Percentiles rank a stretch among this genome's conserved stretches.
phyloP scores from a whole-genome alignment of 1,284 basidiomycete genomes.

The Melanopsichium pennsylvanicum region DNA sequence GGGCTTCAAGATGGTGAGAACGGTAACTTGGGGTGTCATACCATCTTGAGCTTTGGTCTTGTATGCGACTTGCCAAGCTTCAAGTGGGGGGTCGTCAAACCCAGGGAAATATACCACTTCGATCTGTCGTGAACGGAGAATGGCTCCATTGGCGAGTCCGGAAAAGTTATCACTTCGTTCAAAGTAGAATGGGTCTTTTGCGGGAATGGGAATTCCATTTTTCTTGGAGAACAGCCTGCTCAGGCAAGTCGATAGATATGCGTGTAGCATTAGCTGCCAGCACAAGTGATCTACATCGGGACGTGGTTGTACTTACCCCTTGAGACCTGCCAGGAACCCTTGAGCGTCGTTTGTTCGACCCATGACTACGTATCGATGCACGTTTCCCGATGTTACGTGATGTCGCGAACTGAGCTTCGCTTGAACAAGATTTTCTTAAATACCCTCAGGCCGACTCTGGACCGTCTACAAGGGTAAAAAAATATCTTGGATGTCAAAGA shows the following conservation, averaged over 20 bases:
- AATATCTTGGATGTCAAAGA: too few species aligned
- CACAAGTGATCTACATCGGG: background rate
- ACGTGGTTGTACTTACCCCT: constrained; percentile 5
- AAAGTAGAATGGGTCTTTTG: constrained; percentile 52
- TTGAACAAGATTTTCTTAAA: too few species aligned
- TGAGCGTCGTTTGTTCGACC: constrained; percentile 11
- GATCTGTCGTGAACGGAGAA: constrained; percentile 45
- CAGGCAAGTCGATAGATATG: background rate
- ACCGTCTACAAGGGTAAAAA: too few species aligned
- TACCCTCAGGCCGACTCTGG: too few species aligned
- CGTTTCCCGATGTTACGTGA: too few species aligned
- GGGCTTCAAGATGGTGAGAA: constrained; percentile 42
- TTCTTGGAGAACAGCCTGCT: constrained; percentile 29
- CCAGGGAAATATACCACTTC: constrained; percentile 42
- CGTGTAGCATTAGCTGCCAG: background rate
- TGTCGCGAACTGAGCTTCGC: too few species aligned
- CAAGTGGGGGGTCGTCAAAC: constrained; percentile 35
- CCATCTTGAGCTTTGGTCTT: constrained; percentile 45
- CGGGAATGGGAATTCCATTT: constrained; percentile 11
- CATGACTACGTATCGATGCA: too few species aligned
- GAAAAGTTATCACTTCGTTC: constrained; percentile 20
- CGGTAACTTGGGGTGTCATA: constrained; percentile 40
- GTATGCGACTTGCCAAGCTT: constrained; percentile 51
- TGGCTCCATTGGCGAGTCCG: constrained; percentile 24
- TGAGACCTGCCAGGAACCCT: constrained; percentile 27